Base-by-base conservation (phyloP, 371 early-diverging fungal species). In the Mortierella sp. region DNA sequence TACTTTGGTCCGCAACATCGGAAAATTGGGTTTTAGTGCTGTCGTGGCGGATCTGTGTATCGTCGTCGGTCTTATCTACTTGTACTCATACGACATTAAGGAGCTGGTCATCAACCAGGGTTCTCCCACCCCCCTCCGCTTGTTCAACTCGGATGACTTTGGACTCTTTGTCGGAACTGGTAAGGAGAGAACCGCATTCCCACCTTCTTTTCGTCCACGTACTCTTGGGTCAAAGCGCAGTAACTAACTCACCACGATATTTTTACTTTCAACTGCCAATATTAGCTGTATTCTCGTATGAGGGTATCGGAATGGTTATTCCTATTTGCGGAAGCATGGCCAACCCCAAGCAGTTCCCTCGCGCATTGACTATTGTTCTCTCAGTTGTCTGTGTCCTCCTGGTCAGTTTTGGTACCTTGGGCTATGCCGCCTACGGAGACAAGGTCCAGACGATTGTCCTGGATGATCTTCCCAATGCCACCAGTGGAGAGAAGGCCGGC, bases 11-110 rank as follows among this genome's bases (percentile, higher is more conserved):
- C 94, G 98, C 50, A 94, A 95, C 79, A 97, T 98, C 85, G 93
- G 96, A 77, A 92, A 94, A 82, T 91, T 98, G 71, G 94, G 96
- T 0, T 90, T 95, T 34, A 94, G 96, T 24, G 95, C 97, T 0
- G 87, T 98, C 21, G 83, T 97, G n/a, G 97, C 98, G 45, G 97
- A 98, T 87, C 92, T 93, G 31, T 93, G 98, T 72, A 98, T 98
- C 70, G 89, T 98, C 16, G 83, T 90, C 38, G 98, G 98, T 47
- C 89, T 98, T 13, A 58, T 91, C 19, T 98, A 97, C 87, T 89
- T 98, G 50, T 94, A 96, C 76, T 94, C 93, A 63, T 95, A 94
- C 84, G 97, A 97, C 80, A 80, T 96, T 79, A 90, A 91, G 84
- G 84, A 89, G 24, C 83, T 97, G 31, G 87, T 91, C 26, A 86